phyloP scores from a whole-genome alignment of 1,139 yeast genomes.

The Hansenula sp. region DNA sequence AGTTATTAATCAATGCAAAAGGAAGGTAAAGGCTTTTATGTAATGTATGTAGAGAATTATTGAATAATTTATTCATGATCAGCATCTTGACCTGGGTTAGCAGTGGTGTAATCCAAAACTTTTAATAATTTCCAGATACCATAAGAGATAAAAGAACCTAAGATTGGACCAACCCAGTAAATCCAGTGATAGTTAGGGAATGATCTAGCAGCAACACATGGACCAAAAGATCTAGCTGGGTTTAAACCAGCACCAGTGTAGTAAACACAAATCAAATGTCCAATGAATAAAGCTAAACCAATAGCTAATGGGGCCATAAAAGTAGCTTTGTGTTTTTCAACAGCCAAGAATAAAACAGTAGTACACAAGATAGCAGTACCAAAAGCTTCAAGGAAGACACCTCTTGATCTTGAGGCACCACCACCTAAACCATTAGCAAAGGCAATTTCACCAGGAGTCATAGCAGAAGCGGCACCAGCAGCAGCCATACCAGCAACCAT shows the following conservation, averaged over 20 bases:
- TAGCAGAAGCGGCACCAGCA: slow-evolving; percentile 83
- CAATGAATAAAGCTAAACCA: slow-evolving; percentile 78
- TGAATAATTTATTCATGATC: slow-evolving; percentile 14
- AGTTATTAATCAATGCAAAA: too few species aligned
- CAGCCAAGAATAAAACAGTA: slow-evolving; percentile 80
- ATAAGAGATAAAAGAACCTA: slow-evolving; percentile 66
- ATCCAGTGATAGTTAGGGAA: slow-evolving; percentile 90
- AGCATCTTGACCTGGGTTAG: slow-evolving; percentile 68
- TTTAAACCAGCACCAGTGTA: slow-evolving; percentile 91
- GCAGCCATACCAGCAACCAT: slow-evolving; percentile 88
- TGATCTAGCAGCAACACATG: slow-evolving; percentile 62
- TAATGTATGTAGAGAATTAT: too few species aligned
- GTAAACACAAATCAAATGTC: slow-evolving; percentile 77
- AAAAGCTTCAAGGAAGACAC: slow-evolving; percentile 78
- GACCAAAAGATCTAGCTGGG: slow-evolving; percentile 90
- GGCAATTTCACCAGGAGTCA: slow-evolving; percentile 78
- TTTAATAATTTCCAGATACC: slow-evolving; percentile 66
- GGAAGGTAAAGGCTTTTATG: too few species aligned
- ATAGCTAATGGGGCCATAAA: slow-evolving; percentile 80
- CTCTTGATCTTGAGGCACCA: slow-evolving; percentile 70
- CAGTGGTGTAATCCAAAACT: slow-evolving; percentile 62
- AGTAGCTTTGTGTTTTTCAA: slow-evolving; percentile 75
- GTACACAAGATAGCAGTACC: slow-evolving; percentile 71
- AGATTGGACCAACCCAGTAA: slow-evolving; percentile 83
- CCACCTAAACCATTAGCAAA: slow-evolving; percentile 74